Evolutionary conservation across 305 asterid genomes (phyloP).

Genomic region (Rubia peregrina): DNA sequence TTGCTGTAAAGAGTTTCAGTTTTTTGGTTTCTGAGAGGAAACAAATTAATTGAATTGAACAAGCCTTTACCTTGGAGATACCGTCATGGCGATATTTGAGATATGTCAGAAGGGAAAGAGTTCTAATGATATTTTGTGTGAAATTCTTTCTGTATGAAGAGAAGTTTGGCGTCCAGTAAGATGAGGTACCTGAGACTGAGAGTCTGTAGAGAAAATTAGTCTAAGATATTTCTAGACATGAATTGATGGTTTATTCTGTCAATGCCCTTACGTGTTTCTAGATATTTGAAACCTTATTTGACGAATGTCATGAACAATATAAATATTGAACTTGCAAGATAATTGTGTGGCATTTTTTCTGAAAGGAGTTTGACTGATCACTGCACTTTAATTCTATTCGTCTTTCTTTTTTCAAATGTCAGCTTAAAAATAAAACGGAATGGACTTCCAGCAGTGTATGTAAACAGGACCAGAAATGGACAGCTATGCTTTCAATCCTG

Average conservation of each 20-base stretch:
- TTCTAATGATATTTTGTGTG: not conserved
- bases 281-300: not conserved
- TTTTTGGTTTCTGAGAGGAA: too few species aligned
- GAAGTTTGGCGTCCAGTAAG: not conserved
- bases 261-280: not conserved
- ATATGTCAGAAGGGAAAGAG: not conserved
- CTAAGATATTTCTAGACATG: conserved; percentile 2
- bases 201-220: not conserved
- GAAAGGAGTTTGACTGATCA: not conserved
- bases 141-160: not conserved
- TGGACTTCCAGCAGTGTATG: conserved; percentile 44
- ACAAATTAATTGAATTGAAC: too few species aligned
- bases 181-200: not conserved
- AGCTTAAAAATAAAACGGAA: conserved; percentile 13
- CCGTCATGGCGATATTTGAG: not conserved
- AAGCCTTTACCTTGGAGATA: too few species aligned
- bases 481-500: conserved; percentile 58
- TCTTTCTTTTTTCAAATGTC: not conserved
- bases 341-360: not conserved
- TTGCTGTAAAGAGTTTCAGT: too few species aligned
- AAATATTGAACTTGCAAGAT: not conserved
- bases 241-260: not conserved
- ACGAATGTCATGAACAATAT: not conserved
- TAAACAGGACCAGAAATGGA: conserved; percentile 40
- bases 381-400: not conserved